Evolutionary conservation across 495 filamentous ascomycete species (phyloP), one percentile per base, ranked within the genome.

Genomic region (Chaetomium cochliodes): DNA sequence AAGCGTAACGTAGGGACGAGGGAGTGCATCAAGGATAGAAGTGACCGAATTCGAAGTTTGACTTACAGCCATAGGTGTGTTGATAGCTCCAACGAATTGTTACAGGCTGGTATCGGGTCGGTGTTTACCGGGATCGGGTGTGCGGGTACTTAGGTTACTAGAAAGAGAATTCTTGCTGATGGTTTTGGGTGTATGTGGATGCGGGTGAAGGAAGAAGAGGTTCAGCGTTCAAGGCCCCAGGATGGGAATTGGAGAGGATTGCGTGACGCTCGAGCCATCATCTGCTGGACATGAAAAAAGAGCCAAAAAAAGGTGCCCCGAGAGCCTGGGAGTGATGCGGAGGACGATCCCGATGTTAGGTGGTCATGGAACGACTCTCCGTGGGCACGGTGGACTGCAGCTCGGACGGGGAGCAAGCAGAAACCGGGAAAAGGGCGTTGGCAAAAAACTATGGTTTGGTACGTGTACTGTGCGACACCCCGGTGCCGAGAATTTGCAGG

Each of bases 401-500:
- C n/a, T n/a, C n/a, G 30, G 25, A 44, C 47, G 20, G 44, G 49
- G 26, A 64, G 68, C 59, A 25, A 57, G 54, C 60, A 66, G 63
- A 63, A 66, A 55, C 53, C 60, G 50, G 61, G 64, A 64, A 61
- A 22, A 23, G 52, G 47, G 39, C 33, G 52, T 33, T 62, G 37
- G 53, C 23, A 58, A 55, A 65, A 65, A 65, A 2, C 46, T 53
- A 57, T 42, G 42, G 65, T 50, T 56, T 61, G 62, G 60, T 56
- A 62, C 9, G 5, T 1, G 64, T 63, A 25, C 67, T 58, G 64
- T 69, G 63, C 67, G 51, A 60, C 60, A 26, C 66, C 44, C 46
- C 56, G 61, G 58, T 59, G 67, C 69, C 67, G 65, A 71, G 65
- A 58, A 42, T 62, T 53, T 26, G 67, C 67, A 69, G 70, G 68